Evolutionary conservation across 176 grass and related monocot genomes (phyloP).

Genomic region (Rhynchospora pubera): DNA sequence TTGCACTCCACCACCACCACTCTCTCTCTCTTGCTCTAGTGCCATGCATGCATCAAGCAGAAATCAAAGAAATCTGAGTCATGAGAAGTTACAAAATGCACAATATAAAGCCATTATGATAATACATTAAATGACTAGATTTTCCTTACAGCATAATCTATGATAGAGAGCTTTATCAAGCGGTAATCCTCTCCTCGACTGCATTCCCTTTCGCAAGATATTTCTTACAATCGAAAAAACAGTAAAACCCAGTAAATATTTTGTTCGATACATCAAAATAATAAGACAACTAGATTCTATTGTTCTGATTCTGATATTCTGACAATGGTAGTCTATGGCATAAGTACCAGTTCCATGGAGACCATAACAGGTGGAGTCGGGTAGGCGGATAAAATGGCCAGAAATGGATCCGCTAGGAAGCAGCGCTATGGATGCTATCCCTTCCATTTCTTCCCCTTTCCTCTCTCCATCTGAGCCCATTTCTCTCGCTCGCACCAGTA

Average conservation of each 20-base stretch:
- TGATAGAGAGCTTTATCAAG: conserved; percentile 81
- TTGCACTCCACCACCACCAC: conserved; percentile 87
- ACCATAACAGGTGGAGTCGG: conserved; percentile 76
- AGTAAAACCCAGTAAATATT: conserved; percentile 6
- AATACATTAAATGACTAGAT: conserved; percentile 19
- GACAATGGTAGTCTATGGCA: neutral
- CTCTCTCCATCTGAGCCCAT: conserved; percentile 24
- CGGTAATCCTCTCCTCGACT: conserved; percentile 93
- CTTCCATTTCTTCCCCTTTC: conserved; percentile 52
- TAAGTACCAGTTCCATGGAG: conserved; percentile 70
- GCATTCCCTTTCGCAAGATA: conserved; percentile 92
- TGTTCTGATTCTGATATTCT: neutral
- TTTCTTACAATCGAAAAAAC: conserved; percentile 40
- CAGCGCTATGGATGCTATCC: conserved; percentile 89
- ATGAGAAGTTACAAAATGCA: conserved; percentile 5
- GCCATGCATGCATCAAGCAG: neutral
- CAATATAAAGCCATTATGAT: neutral
- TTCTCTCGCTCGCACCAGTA: neutral
- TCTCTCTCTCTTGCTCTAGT: conserved; percentile 62
- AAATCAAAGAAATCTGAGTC: neutral
- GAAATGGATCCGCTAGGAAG: conserved; percentile 73
- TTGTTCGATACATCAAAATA: conserved; percentile 2
- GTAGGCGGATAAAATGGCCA: conserved; percentile 84
- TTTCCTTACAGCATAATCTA: conserved; percentile 74
- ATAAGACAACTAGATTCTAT: neutral